Evolutionary conservation across 208 protist genomes (phyloP), one percentile per base, ranked within the genome.

Genomic region (Wallacemonas sp.): DNA sequence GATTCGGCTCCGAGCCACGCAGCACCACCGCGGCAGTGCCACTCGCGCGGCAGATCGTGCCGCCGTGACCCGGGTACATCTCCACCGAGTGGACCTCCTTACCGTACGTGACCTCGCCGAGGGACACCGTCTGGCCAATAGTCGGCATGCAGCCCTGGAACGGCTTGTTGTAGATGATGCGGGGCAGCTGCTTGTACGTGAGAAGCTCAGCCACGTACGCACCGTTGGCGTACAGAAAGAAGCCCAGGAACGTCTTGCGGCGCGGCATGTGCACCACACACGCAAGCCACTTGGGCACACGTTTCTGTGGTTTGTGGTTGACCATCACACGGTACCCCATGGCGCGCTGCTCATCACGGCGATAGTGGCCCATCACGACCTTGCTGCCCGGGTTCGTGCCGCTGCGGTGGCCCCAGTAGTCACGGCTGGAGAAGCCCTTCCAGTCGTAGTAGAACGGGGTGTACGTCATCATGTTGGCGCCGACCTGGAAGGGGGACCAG

Each of bases 171-270:
- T 96, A 96, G 29, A 83, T 69, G 21, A 96, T 81, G 27, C 92
- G 88, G 3, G 92, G 92, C n/a, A 96, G 80, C 72, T 96, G 92
- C 72, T 96, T 96, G 83, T 96, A 96, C 4, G 88, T 93, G 26
- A 96, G 82, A 52, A 96, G 80, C 78, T 96, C 92, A 27, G 86
- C 92, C 46, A 93, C 86, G 68, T 96, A 96, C 17, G 88, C 88
- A 21, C 92, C 92, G 71, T 97, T 95, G 21, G 92, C 92, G 71
- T 97, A 97, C 19, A 97, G 72, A 38, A 95, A 97, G 57, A 97
- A 97, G 19, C 92, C 92, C 6, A 97, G 57, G 69, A 95, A 95
- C 0, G 79, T 68, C 61, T 88, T 90, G 44, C 82, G 80, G n/a
- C 89, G 79, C 1, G 81, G 87, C 21, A 91, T 80, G 65, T 97